Conservation (phyloP, 2,329 filamentous ascomycete species). For the Ascochyta koolunga region DNA sequence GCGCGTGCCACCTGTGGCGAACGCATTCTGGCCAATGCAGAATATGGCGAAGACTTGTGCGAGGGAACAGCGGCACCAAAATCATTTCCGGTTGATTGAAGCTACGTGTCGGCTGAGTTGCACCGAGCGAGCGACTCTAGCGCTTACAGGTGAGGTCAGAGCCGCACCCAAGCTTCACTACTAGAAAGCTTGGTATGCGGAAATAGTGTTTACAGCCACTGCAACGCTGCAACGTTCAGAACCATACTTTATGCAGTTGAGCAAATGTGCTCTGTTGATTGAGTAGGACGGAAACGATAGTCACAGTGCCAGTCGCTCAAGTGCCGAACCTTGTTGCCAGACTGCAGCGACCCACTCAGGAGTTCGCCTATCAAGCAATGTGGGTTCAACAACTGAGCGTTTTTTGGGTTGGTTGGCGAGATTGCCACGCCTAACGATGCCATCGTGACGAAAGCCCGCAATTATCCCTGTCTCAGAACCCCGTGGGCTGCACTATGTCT, state of each 20-base stretch:
- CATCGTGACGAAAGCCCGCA: slow-evolving; percentile 14
- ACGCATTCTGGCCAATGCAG: not conserved
- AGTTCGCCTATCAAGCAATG: slow-evolving; percentile 6
- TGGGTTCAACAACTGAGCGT: slow-evolving; percentile 11
- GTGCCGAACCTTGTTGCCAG: slow-evolving; percentile 10
- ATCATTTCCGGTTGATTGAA: not conserved
- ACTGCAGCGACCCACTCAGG: slow-evolving; percentile 4
- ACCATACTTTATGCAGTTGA: not conserved
- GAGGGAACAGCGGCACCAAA: not conserved
- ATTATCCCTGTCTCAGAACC: slow-evolving; percentile 15
- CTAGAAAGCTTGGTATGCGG: slow-evolving; percentile 6
- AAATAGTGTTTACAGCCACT: not conserved
- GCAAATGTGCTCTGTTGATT: not conserved
- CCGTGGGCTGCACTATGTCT: slow-evolving; percentile 15
- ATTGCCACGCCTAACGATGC: slow-evolving; percentile 17
- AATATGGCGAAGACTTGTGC: not conserved
- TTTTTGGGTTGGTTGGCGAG: slow-evolving; percentile 3
- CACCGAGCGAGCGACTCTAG: not conserved
- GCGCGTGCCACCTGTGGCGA: not conserved
- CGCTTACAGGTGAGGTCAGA: slow-evolving; percentile 7
- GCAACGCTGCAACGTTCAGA: not conserved
- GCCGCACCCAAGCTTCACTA: slow-evolving; percentile 11
- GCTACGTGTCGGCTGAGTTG: not conserved
- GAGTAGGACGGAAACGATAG: not conserved
- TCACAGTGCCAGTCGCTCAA: not conserved